Percentiles rank a stretch among this genome's conserved stretches.
Conservation (phyloP, 371 early-diverging fungal species). For the Zancudomyces culisetae region DNA sequence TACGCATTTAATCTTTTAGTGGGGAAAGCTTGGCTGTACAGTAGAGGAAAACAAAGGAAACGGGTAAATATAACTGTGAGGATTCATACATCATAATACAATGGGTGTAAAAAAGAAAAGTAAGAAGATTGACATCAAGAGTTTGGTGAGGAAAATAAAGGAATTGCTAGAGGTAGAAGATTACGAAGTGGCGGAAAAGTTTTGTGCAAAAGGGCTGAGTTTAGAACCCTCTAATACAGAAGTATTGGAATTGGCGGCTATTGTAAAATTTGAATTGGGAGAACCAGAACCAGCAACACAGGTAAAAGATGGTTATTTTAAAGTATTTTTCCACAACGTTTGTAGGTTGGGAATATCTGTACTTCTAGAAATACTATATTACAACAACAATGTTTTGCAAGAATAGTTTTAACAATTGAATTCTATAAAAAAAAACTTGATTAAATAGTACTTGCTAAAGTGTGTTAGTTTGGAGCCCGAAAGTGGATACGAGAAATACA, state of each 20-base stretch:
- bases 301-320: no score
- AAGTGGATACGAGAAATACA: conserved; percentile 54
- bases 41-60: neutral
- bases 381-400: no score
- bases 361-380: no score
- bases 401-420: no score
- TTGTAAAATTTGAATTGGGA: conserved; percentile 54
- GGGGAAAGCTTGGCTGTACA: neutral
- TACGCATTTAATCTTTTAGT: no score
- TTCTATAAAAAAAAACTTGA: neutral
- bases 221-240: conserved; percentile 38
- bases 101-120: neutral
- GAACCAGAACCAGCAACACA: conserved; percentile 42
- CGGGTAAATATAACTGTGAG: no score
- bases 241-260: conserved; percentile 47
- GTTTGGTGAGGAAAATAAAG: conserved; percentile 33
- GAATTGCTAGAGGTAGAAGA: conserved; percentile 56
- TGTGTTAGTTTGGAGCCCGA: conserved; percentile 47
- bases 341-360: no score
- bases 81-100: no score
- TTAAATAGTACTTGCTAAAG: conserved; percentile 36
- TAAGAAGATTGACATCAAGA: neutral
- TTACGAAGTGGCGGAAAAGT: conserved; percentile 47
- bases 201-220: conserved; percentile 46
- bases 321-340: no score